Base-by-base conservation (phyloP, 2,329 filamentous ascomycete species). In the Aureobasidium sp. region DNA sequence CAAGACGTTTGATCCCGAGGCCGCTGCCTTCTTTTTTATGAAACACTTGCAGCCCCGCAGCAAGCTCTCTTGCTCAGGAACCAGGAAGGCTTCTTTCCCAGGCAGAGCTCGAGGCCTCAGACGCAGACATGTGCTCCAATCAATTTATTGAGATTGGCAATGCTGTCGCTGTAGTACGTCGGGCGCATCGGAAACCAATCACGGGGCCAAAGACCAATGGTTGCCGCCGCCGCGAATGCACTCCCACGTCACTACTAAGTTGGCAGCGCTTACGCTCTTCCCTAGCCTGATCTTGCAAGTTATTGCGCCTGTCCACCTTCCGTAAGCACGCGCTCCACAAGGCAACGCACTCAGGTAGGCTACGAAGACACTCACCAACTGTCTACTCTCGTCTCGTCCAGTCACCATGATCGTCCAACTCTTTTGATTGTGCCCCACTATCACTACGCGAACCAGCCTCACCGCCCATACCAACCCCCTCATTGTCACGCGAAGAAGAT, bases 261-360 rank as follows among this genome's bases (percentile, higher is more conserved):
- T 60, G 57, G 57, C 57, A 60, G 57, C 57, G 57, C 57, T 60
- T 60, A 60, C 57, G 46, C 43, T 57, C 53, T 27, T 46, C 39
- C 46, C 53, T 57, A 46, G 53, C 39, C 53, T 36, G 39, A 46
- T 44, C 27, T 57, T 46, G 39, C 53, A 32, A 5, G 2, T 44
- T 34, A 34, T 20, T 56, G 37, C 52, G 27, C 52, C 10, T 9
- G 27, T 34, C n/a, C 12, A 37, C 43, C 55, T 48, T 47, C 55
- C n/a, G 20, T 59, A 48, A 59, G 29, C 43, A 47, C 43, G 29
- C 26, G 46, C 41, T 39, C 5, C 52, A 27, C 53, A 10, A 44
- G 52, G 24, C 20, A 13, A 26, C 26, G 37, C 53, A 34, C 15
- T 8, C 43, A 59, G 43, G 55, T 59, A 59, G 43, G 43, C 20